Conservation (phyloP, 2,329 filamentous ascomycete species). For the Trichoderma atroviride region DNA sequence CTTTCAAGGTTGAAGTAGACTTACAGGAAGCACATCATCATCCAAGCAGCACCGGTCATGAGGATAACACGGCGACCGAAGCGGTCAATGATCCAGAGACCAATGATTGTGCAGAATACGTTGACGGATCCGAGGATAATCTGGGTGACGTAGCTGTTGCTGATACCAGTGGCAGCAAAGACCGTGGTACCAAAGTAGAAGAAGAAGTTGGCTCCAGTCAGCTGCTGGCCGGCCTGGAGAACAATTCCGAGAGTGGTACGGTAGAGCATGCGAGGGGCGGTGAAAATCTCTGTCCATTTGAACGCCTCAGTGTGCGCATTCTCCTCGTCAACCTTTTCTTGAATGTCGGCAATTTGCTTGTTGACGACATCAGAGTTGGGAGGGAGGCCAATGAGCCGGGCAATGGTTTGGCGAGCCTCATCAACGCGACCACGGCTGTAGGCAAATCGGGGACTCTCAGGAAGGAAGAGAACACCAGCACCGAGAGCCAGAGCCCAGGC, state of each 20-base stretch:
- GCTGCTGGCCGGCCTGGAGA: slow-evolving; percentile 11
- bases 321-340: slow-evolving; percentile 21
- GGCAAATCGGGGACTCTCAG: slow-evolving; percentile 18
- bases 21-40: slow-evolving; percentile 25
- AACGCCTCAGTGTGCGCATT: not conserved
- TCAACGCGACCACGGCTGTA: slow-evolving; percentile 13
- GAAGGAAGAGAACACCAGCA: slow-evolving; percentile 10
- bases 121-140: slow-evolving; percentile 22
- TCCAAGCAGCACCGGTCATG: slow-evolving; percentile 12
- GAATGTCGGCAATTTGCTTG: slow-evolving; percentile 18
- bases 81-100: slow-evolving; percentile 14
- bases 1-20: not conserved
- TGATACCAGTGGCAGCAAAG: slow-evolving; percentile 22
- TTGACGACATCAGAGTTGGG: slow-evolving; percentile 4
- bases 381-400: slow-evolving; percentile 1
- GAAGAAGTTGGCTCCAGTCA: slow-evolving; percentile 24
- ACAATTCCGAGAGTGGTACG: slow-evolving; percentile 11
- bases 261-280: slow-evolving; percentile 16
- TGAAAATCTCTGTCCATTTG: slow-evolving; percentile 18
- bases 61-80: slow-evolving; percentile 13
- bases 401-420: slow-evolving; percentile 19
- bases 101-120: slow-evolving; percentile 17
- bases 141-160: slow-evolving; percentile 22
- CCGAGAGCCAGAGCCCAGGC: slow-evolving; percentile 20
- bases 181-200: slow-evolving; percentile 22